phyloP scores from a whole-genome alignment of 768 basidiomycete genomes.

The Boletus reticulatus region DNA sequence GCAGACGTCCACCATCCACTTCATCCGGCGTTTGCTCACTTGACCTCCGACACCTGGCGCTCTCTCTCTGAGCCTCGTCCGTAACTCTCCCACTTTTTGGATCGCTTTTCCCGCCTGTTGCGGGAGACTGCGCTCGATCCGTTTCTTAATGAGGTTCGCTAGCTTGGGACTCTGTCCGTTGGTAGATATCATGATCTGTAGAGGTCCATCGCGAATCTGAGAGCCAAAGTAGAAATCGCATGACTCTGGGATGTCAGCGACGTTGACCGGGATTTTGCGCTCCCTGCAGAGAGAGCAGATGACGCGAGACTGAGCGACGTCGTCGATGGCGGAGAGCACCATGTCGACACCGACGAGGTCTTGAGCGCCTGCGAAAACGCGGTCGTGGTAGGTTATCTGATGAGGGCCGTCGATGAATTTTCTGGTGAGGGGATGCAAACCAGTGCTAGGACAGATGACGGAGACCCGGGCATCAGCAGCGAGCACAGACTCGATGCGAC shows the following conservation, averaged over 20 bases:
- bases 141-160: constrained; percentile 76
- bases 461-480: constrained; percentile 75
- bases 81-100: constrained; percentile 70
- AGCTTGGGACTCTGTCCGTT: constrained; percentile 91
- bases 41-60: constrained; percentile 83
- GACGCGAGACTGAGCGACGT: constrained; percentile 64
- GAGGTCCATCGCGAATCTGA: constrained; percentile 83
- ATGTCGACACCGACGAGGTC: constrained; percentile 75
- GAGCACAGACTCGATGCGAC: constrained; percentile 84
- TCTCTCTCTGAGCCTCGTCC: constrained; percentile 68
- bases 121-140: constrained; percentile 67
- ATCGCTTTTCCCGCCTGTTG: constrained; percentile 75
- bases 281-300: constrained; percentile 71
- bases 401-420: constrained; percentile 43
- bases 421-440: constrained; percentile 62
- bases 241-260: constrained; percentile 91
- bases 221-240: constrained; percentile 99
- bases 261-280: constrained; percentile 82
- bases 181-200: constrained; percentile 96
- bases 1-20: constrained; percentile 88
- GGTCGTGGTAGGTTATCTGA: constrained; percentile 67
- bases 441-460: constrained; percentile 67
- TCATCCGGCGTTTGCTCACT: constrained; percentile 79
- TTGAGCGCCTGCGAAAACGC: constrained; percentile 58
- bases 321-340: constrained; percentile 93